Evolutionary conservation across 1,284 basidiomycete genomes (phyloP).

Genomic region (Lentinula novae-zelandiae): DNA sequence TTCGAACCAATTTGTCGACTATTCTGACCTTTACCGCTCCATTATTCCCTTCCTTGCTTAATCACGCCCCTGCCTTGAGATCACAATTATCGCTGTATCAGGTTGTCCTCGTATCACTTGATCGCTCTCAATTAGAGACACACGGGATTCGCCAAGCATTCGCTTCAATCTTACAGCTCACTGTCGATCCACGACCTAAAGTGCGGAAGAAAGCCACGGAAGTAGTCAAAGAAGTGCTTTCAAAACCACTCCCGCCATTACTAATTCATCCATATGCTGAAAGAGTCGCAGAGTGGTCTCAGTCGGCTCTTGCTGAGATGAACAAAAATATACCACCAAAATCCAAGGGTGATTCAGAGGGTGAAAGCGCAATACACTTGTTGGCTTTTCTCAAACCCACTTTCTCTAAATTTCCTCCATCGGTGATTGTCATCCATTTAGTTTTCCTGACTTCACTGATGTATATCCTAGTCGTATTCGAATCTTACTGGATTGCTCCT

Average conservation of each 20-base stretch:
- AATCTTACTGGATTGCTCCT: constrained; percentile 69
- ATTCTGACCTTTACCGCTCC: constrained; percentile 73
- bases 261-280: constrained; percentile 83
- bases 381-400: constrained; percentile 71
- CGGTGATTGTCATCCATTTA: constrained; percentile 40
- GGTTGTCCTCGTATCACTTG: constrained; percentile 61
- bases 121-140: constrained; percentile 65
- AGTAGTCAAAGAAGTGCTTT: constrained; percentile 73
- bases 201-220: constrained; percentile 91
- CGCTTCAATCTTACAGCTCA: constrained; percentile 77
- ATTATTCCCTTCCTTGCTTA: constrained; percentile 63
- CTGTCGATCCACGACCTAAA: constrained; percentile 89
- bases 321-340: constrained; percentile 58
- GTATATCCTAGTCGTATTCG: constrained; percentile 57
- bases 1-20: constrained; percentile 64
- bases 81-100: constrained; percentile 78
- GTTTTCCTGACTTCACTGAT: constrained; percentile 17
- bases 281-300: constrained; percentile 77
- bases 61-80: constrained; percentile 67
- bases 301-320: constrained; percentile 64
- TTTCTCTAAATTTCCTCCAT: constrained; percentile 59
- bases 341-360: constrained; percentile 51
- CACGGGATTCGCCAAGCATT: constrained; percentile 74
- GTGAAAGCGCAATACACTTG: constrained; percentile 79
- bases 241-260: constrained; percentile 73